A percentile compares a stretch with the other conserved stretches of the same genome.
These are phyloP conservation scores for Kernera saxatilis DNA, from an alignment of 345 rosid genomes.

Conservation along the genomic window DNA sequence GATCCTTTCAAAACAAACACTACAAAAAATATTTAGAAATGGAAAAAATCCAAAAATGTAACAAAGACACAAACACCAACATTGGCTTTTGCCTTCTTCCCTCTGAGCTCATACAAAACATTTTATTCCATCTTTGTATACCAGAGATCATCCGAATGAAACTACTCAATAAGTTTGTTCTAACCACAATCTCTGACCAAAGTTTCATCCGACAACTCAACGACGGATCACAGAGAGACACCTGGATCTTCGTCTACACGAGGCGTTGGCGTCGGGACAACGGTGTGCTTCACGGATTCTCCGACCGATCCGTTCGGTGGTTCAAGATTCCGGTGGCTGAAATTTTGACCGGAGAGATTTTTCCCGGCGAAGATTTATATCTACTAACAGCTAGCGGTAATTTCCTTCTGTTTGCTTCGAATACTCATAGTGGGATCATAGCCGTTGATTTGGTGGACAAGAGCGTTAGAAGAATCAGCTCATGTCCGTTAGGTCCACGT, in stretches of 20 bases:
- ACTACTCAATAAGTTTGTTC: conserved; percentile 45
- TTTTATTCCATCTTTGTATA: conserved; percentile 48
- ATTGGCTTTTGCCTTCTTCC: conserved; percentile 78
- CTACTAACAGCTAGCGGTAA: conserved; percentile 54
- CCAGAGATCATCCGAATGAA: conserved; percentile 59
- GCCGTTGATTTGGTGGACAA: conserved; percentile 46
- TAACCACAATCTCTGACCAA: conserved; percentile 45
- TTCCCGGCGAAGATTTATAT: conserved; percentile 50
- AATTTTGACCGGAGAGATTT: conserved; percentile 33
- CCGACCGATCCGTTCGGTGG: conserved; percentile 47
- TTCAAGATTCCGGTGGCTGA: conserved; percentile 50
- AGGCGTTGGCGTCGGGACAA: conserved; percentile 65
- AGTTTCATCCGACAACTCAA: conserved; percentile 50
- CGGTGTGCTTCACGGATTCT: conserved; percentile 46
- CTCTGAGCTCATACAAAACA: conserved; percentile 62
- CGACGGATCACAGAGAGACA: conserved; percentile 36
- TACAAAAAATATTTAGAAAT: background rate
- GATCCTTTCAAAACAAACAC: conserved; percentile 17
- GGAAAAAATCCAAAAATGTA: conserved; percentile 28
- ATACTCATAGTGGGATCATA: conserved; percentile 45
- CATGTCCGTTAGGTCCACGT: conserved; percentile 77
- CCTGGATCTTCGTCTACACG: conserved; percentile 70
- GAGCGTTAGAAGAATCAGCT: conserved; percentile 44
- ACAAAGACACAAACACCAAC: conserved; percentile 24
- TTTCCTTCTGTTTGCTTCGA: conserved; percentile 56